These are phyloP conservation scores for Flaveria robusta DNA, from an alignment of 129 eudicot species.

Conservation along the genomic window DNA sequence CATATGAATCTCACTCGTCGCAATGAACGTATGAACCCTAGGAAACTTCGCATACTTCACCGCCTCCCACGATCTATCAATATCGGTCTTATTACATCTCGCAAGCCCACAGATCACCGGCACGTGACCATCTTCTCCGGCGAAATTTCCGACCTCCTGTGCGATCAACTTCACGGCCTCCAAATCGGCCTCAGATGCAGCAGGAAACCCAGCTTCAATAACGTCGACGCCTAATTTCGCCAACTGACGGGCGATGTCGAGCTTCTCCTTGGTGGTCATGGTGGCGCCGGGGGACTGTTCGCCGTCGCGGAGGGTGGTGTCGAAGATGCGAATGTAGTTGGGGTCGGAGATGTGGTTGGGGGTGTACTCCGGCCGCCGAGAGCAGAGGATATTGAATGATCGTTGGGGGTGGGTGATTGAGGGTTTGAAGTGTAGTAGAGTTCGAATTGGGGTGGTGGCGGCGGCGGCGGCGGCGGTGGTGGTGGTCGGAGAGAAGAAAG, in stretches of 20 bases:
- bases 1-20: slow-evolving; percentile 94
- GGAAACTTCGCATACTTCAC: slow-evolving; percentile 75
- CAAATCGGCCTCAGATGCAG: slow-evolving; percentile 73
- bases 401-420: neutral
- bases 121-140: slow-evolving; percentile 44
- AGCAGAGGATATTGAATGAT: slow-evolving; percentile 32
- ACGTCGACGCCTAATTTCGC: slow-evolving; percentile 80
- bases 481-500: slow-evolving; percentile 29
- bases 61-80: slow-evolving; percentile 81
- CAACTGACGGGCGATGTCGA: slow-evolving; percentile 70
- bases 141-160: slow-evolving; percentile 60
- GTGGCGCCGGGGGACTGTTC: slow-evolving; percentile 96
- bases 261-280: slow-evolving; percentile 77
- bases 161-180: slow-evolving; percentile 84
- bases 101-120: slow-evolving; percentile 89
- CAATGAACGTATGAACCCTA: slow-evolving; percentile 82
- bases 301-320: slow-evolving; percentile 92
- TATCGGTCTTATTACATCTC: slow-evolving; percentile 76
- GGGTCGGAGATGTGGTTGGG: slow-evolving; percentile 73
- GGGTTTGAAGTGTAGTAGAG: slow-evolving; percentile 26
- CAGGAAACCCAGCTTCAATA: slow-evolving; percentile 97
- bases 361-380: slow-evolving; percentile 57
- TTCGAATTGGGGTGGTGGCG: slow-evolving; percentile 12
- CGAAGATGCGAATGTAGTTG: slow-evolving; percentile 75
- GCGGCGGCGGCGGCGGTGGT: slow-evolving; percentile 7